Percentiles rank a stretch among this genome's conserved stretches.
phyloP scores from a whole-genome alignment of 768 basidiomycete genomes.

The Myochromella boudieri region DNA sequence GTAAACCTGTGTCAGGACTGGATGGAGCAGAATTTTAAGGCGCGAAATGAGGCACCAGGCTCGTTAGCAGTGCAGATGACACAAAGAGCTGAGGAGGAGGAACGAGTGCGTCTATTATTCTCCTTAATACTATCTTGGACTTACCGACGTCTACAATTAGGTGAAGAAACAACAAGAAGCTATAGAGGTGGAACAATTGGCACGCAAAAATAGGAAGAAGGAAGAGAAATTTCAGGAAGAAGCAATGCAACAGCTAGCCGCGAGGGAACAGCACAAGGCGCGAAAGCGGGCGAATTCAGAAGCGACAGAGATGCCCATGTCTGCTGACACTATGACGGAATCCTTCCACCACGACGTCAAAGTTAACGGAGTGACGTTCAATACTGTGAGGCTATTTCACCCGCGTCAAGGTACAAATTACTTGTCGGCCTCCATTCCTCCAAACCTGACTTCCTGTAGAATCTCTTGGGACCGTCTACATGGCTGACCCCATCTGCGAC shows the following conservation, averaged over 20 bases:
- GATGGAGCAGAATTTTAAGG: conserved; percentile 57
- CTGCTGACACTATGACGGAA: conserved; percentile 55
- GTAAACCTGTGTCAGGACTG: conserved; percentile 70
- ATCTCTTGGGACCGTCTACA: conserved; percentile 63
- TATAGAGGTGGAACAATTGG: conserved; percentile 55
- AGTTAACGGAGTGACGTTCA: conserved; percentile 59
- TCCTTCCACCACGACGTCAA: conserved; percentile 58
- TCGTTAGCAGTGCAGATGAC: conserved; percentile 83
- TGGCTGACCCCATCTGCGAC: conserved; percentile 76
- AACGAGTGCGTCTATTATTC: conserved; percentile 44
- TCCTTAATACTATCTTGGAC: not conserved
- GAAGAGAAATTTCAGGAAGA: conserved; percentile 69
- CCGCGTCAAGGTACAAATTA: conserved; percentile 60
- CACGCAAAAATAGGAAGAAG: conserved; percentile 55
- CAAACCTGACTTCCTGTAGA: conserved; percentile 36
- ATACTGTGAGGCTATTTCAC: conserved; percentile 69
- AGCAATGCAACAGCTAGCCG: conserved; percentile 56
- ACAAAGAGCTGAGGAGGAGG: conserved; percentile 66
- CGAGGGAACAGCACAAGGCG: conserved; percentile 49
- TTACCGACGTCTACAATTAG: conserved; percentile 26
- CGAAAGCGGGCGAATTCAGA: conserved; percentile 69
- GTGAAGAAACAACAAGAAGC: conserved; percentile 54
- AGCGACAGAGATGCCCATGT: conserved; percentile 60
- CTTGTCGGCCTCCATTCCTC: conserved; percentile 1
- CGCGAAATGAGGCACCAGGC: conserved; percentile 57